Conservation (phyloP, 148 eudicot species). For the Vaccinium darrowii region DNA sequence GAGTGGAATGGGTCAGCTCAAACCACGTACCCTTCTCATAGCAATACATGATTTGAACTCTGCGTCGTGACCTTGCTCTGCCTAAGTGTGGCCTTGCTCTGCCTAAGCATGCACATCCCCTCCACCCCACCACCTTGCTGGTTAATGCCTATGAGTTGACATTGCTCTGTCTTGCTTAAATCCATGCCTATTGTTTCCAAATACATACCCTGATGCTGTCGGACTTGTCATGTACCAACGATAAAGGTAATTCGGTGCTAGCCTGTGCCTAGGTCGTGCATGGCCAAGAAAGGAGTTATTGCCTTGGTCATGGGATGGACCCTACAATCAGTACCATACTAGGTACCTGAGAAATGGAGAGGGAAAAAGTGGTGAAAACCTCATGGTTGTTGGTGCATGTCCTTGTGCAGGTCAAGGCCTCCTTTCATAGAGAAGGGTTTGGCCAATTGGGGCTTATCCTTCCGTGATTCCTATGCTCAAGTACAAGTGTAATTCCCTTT, state of each 20-base stretch:
- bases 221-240: neutral
- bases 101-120: too few species aligned
- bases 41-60: neutral
- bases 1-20: neutral
- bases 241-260: neutral
- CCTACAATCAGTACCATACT: too few species aligned
- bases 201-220: neutral
- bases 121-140: neutral
- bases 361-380: too few species aligned
- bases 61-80: neutral
- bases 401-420: too few species aligned
- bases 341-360: too few species aligned
- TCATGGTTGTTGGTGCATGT: too few species aligned
- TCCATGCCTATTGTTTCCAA: neutral
- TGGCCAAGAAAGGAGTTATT: neutral
- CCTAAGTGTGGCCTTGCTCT: neutral
- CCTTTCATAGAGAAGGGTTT: too few species aligned
- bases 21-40: neutral
- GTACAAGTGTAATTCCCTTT: too few species aligned
- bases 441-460: too few species aligned
- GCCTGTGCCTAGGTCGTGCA: neutral
- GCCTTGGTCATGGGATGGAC: too few species aligned
- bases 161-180: too few species aligned
- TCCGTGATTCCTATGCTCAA: too few species aligned
- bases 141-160: neutral